These are phyloP conservation scores for Pleodorina starrii DNA, from an alignment of 139 green algal genomes.

Conservation along the genomic window DNA sequence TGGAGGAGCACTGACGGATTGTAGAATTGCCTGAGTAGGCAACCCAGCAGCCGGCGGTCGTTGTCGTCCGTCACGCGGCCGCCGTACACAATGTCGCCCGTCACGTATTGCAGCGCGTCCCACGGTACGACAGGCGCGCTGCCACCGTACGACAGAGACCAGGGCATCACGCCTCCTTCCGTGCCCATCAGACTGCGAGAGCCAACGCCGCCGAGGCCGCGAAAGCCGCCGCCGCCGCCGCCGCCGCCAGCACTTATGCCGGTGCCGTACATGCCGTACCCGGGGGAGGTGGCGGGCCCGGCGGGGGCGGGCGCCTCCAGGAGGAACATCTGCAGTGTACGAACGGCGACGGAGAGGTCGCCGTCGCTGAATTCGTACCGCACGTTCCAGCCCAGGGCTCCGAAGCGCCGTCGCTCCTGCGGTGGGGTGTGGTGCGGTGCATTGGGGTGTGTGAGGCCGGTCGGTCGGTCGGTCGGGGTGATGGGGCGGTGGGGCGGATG, in stretches of 20 bases:
- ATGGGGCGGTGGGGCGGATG: no score
- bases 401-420: constrained; percentile 81
- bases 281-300: no score
- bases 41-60: constrained; percentile 80
- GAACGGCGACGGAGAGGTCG: constrained; percentile 82
- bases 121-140: constrained; percentile 64
- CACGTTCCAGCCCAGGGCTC: constrained; percentile 89
- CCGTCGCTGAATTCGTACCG: constrained; percentile 85
- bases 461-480: no score
- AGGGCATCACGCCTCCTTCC: neutral
- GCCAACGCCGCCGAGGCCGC: neutral
- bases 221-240: neutral
- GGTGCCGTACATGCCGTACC: neutral
- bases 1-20: constrained; percentile 29
- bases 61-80: constrained; percentile 89
- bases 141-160: neutral
- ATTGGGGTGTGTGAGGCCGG: no score
- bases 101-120: constrained; percentile 83
- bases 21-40: constrained; percentile 77
- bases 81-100: constrained; percentile 89
- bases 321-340: constrained; percentile 69
- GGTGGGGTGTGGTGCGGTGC: no score
- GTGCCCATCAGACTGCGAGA: neutral
- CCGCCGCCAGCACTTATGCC: neutral
- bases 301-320: neutral